Evolutionary conservation across 352 stramenopile species (phyloP), one percentile per base, ranked within the genome.

Genomic region (Pythium aristosporum): DNA sequence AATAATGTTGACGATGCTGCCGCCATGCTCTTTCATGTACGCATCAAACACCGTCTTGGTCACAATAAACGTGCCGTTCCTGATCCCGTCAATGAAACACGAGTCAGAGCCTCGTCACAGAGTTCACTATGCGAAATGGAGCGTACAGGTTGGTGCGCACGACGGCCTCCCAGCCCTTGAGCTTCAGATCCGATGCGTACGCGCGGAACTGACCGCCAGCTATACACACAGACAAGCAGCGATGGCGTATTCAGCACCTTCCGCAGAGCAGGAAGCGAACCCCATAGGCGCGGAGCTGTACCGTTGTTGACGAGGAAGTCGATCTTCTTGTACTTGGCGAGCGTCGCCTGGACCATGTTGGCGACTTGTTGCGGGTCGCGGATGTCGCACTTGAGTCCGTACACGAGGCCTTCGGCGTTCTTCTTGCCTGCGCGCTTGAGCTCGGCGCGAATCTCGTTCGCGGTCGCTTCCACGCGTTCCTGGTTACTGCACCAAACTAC

Each of bases 1-100:
- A 21, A 96, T 98, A 67, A 98, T 98, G 76, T 98, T 98, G 28
- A 98, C 94, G 62, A 98, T 98, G 46, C 82, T 91, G 18, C 92
- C 92, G 42, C 94, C 93, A 69, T 91, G 70, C n/a, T 98, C 65
- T 52, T 98, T 86, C 92, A 98, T 98, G 67, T 90, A 98, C 54
- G 94, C 77, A 41, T 96, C 85, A 70, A 94, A 98, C 16, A 88
- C 87, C 52, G 96, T 88, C 71, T 96, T 96, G 49, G 89, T 98
- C 39, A 98, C 85, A 44, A 93, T 75, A 74, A 98, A 98, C 20
- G 92, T 98, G 10, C 91, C 91, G 30, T 85, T 96, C 48, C 83
- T 92, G 28, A 16, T 43, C 5, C 12, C 15, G 5, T 1, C 2
- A 10, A 9, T 46, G 11, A 4, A 39, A 3, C 8, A 39, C 2